Evolutionary conservation across 768 basidiomycete species (phyloP), one percentile per base, ranked within the genome.

Genomic region (Mycena kentingensis): DNA sequence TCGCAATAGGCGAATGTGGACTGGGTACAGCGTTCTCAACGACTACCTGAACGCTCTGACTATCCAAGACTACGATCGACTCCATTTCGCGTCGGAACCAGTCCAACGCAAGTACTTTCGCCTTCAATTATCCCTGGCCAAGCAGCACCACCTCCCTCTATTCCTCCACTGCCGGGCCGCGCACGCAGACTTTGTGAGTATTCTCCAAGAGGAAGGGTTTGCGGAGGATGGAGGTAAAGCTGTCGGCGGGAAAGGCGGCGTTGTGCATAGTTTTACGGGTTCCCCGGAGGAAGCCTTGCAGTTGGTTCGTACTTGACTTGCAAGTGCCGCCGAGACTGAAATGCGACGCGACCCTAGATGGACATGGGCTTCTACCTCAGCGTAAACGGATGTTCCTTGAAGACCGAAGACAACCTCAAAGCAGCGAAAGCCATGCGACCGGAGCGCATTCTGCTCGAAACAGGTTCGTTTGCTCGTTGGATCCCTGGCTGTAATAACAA

Each of bases 241-340:
- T 25, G 70, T 80, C 51, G 88, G 84, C 34, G 83, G 75, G 16
- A 75, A 73, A 19, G 85, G 88, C 3, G 90, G 90, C 1, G 90
- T 93, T 19, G 88, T 91, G 3, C 91, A 92, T 63, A 88, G 87
- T 55, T 90, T 90, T 68, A 90, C 90, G 0, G 91, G 91, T 4
- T 78, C 77, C 0, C 62, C 63, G 3, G 77, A 75, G 31, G 89
- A 93, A 63, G 81, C 78, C 13, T 60, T 65, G 7, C 89, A 92
- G 63, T 69, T 89, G 39, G 87, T 89, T 52, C 62, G 83, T 67
- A 11, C 16, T 25, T 18, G 15, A 37, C 24, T 18, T 32, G 27
- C 15, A 18, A 32, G 27, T 10, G 11, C 19, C 6, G 45, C 6
- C 29, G 22, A 55, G 29, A 28, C 45, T 50, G 25, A 28, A 11